Conservation (phyloP, 2,329 filamentous ascomycete genomes). For the Diplocarpon rosae region DNA sequence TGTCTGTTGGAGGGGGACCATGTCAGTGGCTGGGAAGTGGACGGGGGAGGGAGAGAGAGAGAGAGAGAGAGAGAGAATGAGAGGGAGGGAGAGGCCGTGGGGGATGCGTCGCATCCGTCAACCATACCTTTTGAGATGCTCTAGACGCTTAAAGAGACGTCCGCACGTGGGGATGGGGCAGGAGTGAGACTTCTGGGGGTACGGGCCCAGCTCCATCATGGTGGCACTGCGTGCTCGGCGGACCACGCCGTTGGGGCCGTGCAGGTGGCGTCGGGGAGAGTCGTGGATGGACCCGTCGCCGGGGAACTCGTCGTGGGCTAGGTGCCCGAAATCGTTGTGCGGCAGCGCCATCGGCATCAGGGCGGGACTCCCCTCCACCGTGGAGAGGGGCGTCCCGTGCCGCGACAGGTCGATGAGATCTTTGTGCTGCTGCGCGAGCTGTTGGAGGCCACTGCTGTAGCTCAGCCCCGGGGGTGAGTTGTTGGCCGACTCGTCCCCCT, state of each 20-base stretch:
- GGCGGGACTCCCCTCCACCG: slow-evolving; percentile 70
- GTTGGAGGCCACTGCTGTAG: slow-evolving; percentile 58
- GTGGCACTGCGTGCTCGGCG: slow-evolving; percentile 89
- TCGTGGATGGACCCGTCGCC: slow-evolving; percentile 48
- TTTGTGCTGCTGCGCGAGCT: slow-evolving; percentile 59
- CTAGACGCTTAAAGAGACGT: slow-evolving; percentile 94
- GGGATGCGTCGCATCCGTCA: slow-evolving; percentile 17
- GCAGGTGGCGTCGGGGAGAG: slow-evolving; percentile 52
- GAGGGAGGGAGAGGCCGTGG: too few species aligned
- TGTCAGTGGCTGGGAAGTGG: slow-evolving; percentile 43
- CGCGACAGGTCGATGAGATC: slow-evolving; percentile 76
- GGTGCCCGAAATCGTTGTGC: slow-evolving; percentile 56
- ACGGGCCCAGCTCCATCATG: slow-evolving; percentile 91
- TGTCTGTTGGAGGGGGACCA: slow-evolving; percentile 60
- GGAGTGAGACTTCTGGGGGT: slow-evolving; percentile 95
- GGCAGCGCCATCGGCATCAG: slow-evolving; percentile 60
- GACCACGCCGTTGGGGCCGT: slow-evolving; percentile 64
- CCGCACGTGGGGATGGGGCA: slow-evolving; percentile 98
- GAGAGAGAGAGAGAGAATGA: too few species aligned
- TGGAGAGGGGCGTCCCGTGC: slow-evolving; percentile 81
- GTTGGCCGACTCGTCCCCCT: slow-evolving; percentile 67
- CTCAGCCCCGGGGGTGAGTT: slow-evolving; percentile 71
- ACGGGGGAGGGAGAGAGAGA: too few species aligned
- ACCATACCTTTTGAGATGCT: slow-evolving; percentile 95
- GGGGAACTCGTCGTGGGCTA: slow-evolving; percentile 51